These are phyloP conservation scores for Cantharellus anzutake DNA, from an alignment of 768 basidiomycete species.

Conservation along the genomic window DNA sequence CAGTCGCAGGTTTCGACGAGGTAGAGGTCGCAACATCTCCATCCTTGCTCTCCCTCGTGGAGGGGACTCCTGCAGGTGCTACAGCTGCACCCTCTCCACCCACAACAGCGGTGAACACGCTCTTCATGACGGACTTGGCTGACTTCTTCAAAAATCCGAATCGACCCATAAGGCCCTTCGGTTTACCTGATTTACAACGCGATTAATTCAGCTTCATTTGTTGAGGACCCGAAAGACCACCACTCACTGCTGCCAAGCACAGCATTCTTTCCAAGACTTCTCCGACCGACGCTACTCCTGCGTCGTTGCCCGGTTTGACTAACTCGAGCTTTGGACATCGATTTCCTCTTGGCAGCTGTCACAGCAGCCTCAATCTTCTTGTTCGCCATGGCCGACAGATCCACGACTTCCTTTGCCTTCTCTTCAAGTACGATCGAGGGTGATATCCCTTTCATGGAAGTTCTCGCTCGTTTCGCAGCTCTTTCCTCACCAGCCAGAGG, in stretches of 20 bases:
- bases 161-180: background rate
- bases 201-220: background rate
- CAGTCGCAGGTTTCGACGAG: background rate
- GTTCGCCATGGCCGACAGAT: background rate
- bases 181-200: background rate
- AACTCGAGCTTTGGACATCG: background rate
- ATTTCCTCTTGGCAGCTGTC: background rate
- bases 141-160: constrained; percentile 9
- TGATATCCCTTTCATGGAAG: background rate
- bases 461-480: background rate
- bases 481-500: background rate
- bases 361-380: background rate
- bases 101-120: constrained; percentile 4
- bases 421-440: background rate
- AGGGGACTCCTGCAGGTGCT: too few relatives aligned
- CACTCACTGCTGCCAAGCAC: constrained; percentile 5
- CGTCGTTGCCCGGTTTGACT: constrained; percentile 2
- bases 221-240: background rate
- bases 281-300: constrained; percentile 4
- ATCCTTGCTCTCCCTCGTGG: background rate
- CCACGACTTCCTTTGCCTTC: too few relatives aligned
- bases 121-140: constrained; percentile 7
- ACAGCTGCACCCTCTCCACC: background rate
- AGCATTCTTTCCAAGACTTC: constrained; percentile 4
- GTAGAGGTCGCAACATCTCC: background rate